Conservation (phyloP, 1,284 basidiomycete genomes). For the Ustilago shanxiensis region DNA sequence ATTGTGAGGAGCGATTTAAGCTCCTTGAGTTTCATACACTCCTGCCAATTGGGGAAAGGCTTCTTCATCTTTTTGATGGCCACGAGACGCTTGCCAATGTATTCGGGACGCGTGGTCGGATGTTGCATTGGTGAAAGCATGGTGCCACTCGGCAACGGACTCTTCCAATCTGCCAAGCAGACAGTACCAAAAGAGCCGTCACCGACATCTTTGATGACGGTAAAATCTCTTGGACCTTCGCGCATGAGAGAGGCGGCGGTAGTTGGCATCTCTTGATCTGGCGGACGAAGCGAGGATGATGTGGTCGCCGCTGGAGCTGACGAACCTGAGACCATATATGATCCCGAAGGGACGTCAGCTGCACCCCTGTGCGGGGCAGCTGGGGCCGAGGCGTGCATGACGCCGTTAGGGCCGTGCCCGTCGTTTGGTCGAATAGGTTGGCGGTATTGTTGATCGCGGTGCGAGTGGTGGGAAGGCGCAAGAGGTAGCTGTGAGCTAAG, state of each 20-base stretch:
- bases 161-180: conserved; percentile 99
- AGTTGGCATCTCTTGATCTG: conserved; percentile 50
- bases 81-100: conserved; percentile 92
- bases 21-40: conserved; percentile 94
- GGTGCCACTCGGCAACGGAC: conserved; percentile 75
- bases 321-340: not conserved
- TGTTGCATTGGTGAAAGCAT: conserved; percentile 70
- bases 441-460: conserved; percentile 27
- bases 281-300: conserved; percentile 21
- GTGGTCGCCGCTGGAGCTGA: conserved; percentile 5
- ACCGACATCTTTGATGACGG: conserved; percentile 66
- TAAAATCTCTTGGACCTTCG: conserved; percentile 63
- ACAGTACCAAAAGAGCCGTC: conserved; percentile 83
- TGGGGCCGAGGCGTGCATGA: conserved; percentile 14
- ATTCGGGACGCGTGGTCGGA: conserved; percentile 84
- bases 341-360: conserved; percentile 20
- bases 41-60: conserved; percentile 96
- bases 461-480: conserved; percentile 27
- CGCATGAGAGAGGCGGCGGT: conserved; percentile 65
- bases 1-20: conserved; percentile 96
- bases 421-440: conserved; percentile 17
- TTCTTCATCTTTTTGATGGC: conserved; percentile 99
- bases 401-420: conserved; percentile 19
- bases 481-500: conserved; percentile 30
- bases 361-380: conserved; percentile 7